Evolutionary conservation across 495 filamentous ascomycete genomes (phyloP).

Genomic region (Parachaetomium inaequale): DNA sequence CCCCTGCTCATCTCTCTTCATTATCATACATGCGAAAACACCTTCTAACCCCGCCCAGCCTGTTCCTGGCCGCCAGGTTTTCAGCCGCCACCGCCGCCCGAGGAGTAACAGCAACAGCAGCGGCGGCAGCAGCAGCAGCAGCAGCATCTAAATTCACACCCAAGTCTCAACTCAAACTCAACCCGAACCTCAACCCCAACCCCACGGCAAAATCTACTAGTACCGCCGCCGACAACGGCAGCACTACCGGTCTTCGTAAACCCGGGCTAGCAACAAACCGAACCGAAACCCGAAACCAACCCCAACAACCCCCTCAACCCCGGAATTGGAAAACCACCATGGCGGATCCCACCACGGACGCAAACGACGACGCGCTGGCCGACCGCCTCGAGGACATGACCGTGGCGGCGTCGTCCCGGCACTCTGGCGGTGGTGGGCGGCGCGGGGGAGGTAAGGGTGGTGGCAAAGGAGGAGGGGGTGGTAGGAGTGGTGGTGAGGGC

Average conservation of each 20-base stretch:
- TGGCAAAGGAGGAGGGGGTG: neutral
- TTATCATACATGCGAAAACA: neutral
- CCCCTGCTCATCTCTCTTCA: neutral
- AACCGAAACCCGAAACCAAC: too few species aligned
- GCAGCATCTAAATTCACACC: neutral
- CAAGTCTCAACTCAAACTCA: neutral
- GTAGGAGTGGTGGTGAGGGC: slow-evolving; percentile 29
- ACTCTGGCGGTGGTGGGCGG: neutral
- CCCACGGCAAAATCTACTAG: too few species aligned
- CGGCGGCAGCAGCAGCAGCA: neutral
- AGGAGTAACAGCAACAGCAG: neutral
- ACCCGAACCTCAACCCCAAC: neutral
- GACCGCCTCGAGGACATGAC: slow-evolving; percentile 13
- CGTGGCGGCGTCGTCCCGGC: neutral
- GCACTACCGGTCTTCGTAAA: too few species aligned
- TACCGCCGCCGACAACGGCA: too few species aligned
- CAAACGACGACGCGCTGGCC: neutral
- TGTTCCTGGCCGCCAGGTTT: neutral
- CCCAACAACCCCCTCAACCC: neutral
- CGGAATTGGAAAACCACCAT: neutral
- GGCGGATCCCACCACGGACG: neutral
- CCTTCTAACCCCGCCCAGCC: neutral
- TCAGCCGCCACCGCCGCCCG: neutral
- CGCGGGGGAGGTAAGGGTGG: neutral
- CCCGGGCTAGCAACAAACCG: too few species aligned